Percentiles rank a stretch among this genome's conserved stretches.
These are phyloP conservation scores for Beauveria sp. DNA, from an alignment of 2,329 filamentous ascomycete genomes.

Conservation along the genomic window DNA sequence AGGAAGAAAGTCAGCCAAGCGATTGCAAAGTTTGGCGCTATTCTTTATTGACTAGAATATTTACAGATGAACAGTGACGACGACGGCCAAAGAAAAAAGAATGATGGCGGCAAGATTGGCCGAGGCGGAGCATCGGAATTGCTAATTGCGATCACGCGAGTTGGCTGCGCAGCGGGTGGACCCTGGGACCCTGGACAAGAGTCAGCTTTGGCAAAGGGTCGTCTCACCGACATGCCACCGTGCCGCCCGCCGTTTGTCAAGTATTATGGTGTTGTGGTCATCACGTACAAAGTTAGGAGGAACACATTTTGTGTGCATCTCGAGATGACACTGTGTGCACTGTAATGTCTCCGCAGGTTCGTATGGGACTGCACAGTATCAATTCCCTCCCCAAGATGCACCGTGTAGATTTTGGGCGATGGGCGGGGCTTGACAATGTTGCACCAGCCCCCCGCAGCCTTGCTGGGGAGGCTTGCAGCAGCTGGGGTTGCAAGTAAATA, in stretches of 20 bases:
- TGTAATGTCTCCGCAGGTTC: not conserved
- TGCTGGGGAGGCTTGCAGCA: not conserved
- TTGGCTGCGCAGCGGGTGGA: not conserved
- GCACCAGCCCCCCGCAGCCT: not conserved
- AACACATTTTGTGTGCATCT: not conserved
- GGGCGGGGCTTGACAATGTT: not conserved
- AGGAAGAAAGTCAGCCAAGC: too few species aligned
- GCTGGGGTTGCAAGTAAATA: too few species aligned
- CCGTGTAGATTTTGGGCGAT: constrained; percentile 7
- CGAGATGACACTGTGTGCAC: not conserved
- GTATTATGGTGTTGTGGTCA: not conserved
- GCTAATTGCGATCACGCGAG: constrained; percentile 11
- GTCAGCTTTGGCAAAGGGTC: not conserved
- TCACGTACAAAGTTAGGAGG: not conserved
- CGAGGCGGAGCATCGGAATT: constrained; percentile 9
- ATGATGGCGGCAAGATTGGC: not conserved
- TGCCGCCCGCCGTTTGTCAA: not conserved
- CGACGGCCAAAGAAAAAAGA: not conserved
- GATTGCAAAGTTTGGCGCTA: too few species aligned
- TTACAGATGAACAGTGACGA: too few species aligned
- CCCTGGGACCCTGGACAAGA: not conserved
- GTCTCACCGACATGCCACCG: constrained; percentile 1
- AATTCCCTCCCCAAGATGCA: not conserved
- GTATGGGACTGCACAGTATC: not conserved
- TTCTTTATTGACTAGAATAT: too few species aligned